Percentiles rank a stretch among this genome's conserved stretches.
phyloP scores from a whole-genome alignment of 1,284 basidiomycete species.

The Microbotryum violaceum region DNA sequence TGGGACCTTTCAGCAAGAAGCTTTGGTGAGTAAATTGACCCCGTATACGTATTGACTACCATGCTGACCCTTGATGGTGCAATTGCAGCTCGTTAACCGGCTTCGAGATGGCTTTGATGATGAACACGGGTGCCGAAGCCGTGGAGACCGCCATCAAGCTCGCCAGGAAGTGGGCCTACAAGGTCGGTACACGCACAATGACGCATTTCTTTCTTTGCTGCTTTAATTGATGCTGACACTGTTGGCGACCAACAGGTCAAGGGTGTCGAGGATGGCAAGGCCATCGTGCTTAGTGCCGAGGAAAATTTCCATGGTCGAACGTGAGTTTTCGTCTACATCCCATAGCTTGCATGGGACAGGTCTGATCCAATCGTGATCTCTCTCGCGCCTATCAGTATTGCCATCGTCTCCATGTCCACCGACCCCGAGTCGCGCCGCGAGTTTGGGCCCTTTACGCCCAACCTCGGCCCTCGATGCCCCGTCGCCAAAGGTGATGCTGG shows the following conservation, averaged over 20 bases:
- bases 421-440: conserved; percentile 80
- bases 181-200: conserved; percentile 39
- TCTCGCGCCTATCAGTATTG: conserved; percentile 6
- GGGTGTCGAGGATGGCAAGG: conserved; percentile 71
- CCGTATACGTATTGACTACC: not conserved
- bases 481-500: conserved; percentile 48
- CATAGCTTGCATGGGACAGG: conserved; percentile 22
- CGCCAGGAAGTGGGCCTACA: conserved; percentile 83
- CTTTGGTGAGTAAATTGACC: conserved; percentile 48
- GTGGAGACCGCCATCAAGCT: conserved; percentile 85
- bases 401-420: conserved; percentile 70
- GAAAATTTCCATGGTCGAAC: conserved; percentile 97
- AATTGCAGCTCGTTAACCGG: conserved; percentile 32
- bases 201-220: not conserved
- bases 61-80: not conserved
- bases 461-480: conserved; percentile 62
- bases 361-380: not conserved
- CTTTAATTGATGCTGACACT: not conserved
- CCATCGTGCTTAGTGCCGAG: conserved; percentile 75
- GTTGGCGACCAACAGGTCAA: conserved; percentile 49
- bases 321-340: conserved; percentile 71
- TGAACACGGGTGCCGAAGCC: conserved; percentile 98
- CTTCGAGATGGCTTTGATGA: conserved; percentile 80
- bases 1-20: conserved; percentile 80
- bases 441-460: conserved; percentile 84